These are phyloP conservation scores for Chrysochromulina tobinii DNA, from an alignment of 78 protist genomes.

Conservation along the genomic window DNA sequence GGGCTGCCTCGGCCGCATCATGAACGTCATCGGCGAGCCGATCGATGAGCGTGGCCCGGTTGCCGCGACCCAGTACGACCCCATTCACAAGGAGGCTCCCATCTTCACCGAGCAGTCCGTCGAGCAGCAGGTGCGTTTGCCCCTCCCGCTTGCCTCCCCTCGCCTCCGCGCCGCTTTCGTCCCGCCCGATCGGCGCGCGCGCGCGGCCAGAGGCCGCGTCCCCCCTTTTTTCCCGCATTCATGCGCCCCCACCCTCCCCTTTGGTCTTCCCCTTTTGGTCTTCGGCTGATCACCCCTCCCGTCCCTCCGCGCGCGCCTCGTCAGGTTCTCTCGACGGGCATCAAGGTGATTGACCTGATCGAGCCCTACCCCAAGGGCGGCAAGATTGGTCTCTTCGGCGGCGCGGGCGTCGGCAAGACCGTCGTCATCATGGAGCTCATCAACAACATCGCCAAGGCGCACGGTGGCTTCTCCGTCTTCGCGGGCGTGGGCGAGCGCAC, in stretches of 20 bases:
- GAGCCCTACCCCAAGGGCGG: slow-evolving; percentile 98
- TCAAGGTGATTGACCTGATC: slow-evolving; percentile 95
- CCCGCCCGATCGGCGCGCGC: too few species aligned
- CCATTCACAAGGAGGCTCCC: slow-evolving; percentile 94
- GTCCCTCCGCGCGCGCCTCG: too few species aligned
- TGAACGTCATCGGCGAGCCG: slow-evolving; percentile 96
- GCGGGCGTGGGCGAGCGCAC: slow-evolving; percentile 99
- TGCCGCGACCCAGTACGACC: slow-evolving; percentile 54
- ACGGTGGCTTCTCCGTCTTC: slow-evolving; percentile 99
- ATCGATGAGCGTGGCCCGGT: slow-evolving; percentile 78
- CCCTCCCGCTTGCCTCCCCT: slow-evolving; percentile 26
- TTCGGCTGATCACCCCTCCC: too few species aligned
- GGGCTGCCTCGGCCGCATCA: slow-evolving; percentile 96
- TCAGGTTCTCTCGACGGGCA: slow-evolving; percentile 83
- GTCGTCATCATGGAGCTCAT: slow-evolving; percentile 98
- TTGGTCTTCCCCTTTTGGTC: too few species aligned
- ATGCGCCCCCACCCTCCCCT: too few species aligned
- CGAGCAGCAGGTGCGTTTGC: slow-evolving; percentile 69
- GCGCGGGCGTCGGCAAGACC: slow-evolving; percentile 99
- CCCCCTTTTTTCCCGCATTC: too few species aligned
- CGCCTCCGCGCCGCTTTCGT: too few species aligned
- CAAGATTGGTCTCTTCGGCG: slow-evolving; percentile 99
- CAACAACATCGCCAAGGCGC: slow-evolving; percentile 97
- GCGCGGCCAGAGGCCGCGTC: too few species aligned
- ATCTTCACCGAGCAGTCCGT: slow-evolving; percentile 84